These are phyloP conservation scores for Penicillium nucicola DNA, from an alignment of 495 filamentous ascomycete genomes.

Conservation along the genomic window DNA sequence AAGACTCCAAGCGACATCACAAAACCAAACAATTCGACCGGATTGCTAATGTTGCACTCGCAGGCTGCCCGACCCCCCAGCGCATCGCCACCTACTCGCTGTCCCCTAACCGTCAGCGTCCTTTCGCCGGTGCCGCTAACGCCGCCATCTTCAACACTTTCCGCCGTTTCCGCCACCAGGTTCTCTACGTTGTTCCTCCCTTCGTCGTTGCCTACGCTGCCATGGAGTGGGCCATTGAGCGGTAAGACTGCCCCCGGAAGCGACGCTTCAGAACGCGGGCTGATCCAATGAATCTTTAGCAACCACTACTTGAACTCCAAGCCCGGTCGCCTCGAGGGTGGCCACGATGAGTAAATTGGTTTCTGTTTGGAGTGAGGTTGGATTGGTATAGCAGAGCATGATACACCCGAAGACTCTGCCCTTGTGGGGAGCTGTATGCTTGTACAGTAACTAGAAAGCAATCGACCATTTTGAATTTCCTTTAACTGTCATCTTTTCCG, in stretches of 20 bases:
- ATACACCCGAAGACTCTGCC: constrained; percentile 10
- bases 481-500: constrained; percentile 11
- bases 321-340: constrained; percentile 59
- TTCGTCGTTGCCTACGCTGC: constrained; percentile 68
- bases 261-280: neutral
- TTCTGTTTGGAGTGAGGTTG: constrained; percentile 9
- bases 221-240: constrained; percentile 83
- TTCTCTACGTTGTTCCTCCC: constrained; percentile 80
- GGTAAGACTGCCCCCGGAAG: constrained; percentile 48
- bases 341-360: constrained; percentile 34
- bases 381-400: constrained; percentile 17
- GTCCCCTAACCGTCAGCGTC: constrained; percentile 62
- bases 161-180: constrained; percentile 60
- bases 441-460: constrained; percentile 53
- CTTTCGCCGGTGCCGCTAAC: constrained; percentile 58
- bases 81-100: constrained; percentile 62
- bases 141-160: constrained; percentile 65
- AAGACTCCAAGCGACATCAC: neutral
- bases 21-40: neutral
- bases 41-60: neutral
- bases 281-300: constrained; percentile 38
- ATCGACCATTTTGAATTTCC: constrained; percentile 36
- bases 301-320: constrained; percentile 94
- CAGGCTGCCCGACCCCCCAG: constrained; percentile 53
- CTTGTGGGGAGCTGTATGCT: constrained; percentile 25